A percentile compares a stretch with the other conserved stretches of the same genome.
Conservation (phyloP, 163 green algal genomes). For the Prototheca wickerhamii region DNA sequence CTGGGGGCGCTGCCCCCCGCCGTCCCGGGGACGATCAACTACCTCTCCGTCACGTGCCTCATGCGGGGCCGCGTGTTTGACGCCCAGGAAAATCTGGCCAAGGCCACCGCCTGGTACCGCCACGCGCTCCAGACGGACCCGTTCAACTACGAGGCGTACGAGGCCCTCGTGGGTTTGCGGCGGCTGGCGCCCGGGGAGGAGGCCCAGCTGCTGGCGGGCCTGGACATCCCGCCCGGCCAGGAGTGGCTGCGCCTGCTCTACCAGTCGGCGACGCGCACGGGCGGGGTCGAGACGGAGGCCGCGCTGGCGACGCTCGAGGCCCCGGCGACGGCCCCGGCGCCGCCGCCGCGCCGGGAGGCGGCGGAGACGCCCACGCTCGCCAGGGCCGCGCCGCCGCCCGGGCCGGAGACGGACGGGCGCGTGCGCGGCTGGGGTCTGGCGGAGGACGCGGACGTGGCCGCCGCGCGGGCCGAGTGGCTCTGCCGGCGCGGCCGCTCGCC, state of each 20-base stretch:
- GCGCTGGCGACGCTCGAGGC: not conserved
- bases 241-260: constrained; percentile 77
- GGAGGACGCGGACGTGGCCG: constrained; percentile 62
- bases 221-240: constrained; percentile 46
- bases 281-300: no score
- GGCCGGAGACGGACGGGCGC: not conserved
- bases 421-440: constrained; percentile 32
- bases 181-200: constrained; percentile 78
- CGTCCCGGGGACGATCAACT: constrained; percentile 20
- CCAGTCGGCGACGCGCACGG: not conserved
- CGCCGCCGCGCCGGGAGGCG: not conserved
- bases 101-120: constrained; percentile 55
- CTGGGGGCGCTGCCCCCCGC: constrained; percentile 4
- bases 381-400: no score
- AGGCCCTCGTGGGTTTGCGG: constrained; percentile 63
- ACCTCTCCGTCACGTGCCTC: constrained; percentile 60
- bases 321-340: not conserved
- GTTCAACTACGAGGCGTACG: constrained; percentile 85
- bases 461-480: constrained; percentile 61
- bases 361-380: no score
- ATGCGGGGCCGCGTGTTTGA: constrained; percentile 73
- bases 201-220: constrained; percentile 43
- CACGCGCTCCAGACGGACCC: constrained; percentile 63
- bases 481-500: constrained; percentile 43
- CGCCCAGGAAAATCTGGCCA: constrained; percentile 69